Conservation (phyloP, 2,329 filamentous ascomycete species). For the Calonectria montana region DNA sequence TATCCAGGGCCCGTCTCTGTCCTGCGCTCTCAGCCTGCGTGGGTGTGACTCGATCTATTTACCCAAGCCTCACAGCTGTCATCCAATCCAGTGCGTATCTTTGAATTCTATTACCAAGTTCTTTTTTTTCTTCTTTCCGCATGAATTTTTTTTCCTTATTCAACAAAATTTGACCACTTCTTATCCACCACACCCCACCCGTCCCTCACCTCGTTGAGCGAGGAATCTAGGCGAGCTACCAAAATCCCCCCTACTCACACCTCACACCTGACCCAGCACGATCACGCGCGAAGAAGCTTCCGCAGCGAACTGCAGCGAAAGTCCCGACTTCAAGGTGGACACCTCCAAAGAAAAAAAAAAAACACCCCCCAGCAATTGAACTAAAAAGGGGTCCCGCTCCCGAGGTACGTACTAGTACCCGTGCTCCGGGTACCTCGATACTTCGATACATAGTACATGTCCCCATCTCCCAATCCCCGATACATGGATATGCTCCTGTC, state of each 20-base stretch:
- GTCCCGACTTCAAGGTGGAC: constrained; percentile 7
- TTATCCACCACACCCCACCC: constrained; percentile 6
- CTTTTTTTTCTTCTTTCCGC: constrained; percentile 3
- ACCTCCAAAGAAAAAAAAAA: constrained; percentile 2
- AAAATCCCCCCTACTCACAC: constrained; percentile 18
- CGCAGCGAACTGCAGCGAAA: constrained; percentile 8
- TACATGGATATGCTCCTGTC: constrained; percentile 36
- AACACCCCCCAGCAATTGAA: constrained; percentile 7
- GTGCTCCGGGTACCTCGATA: constrained; percentile 27
- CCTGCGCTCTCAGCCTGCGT: constrained; percentile 9
- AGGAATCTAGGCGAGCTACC: not conserved
- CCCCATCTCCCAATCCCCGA: constrained; percentile 27
- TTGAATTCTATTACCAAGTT: not conserved
- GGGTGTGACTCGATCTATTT: constrained; percentile 18
- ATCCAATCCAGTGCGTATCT: constrained; percentile 7
- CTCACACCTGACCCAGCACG: constrained; percentile 7
- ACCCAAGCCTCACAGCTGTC: constrained; percentile 7
- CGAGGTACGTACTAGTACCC: constrained; percentile 33
- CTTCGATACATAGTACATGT: constrained; percentile 4
- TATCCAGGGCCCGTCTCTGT: not conserved
- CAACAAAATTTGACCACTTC: not conserved
- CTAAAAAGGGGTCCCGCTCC: constrained; percentile 15
- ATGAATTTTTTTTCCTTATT: not conserved
- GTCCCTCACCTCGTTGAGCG: constrained; percentile 11
- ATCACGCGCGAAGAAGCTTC: constrained; percentile 18